Conservation (phyloP, 345 rosid genomes). For the Acer yangbiense region DNA sequence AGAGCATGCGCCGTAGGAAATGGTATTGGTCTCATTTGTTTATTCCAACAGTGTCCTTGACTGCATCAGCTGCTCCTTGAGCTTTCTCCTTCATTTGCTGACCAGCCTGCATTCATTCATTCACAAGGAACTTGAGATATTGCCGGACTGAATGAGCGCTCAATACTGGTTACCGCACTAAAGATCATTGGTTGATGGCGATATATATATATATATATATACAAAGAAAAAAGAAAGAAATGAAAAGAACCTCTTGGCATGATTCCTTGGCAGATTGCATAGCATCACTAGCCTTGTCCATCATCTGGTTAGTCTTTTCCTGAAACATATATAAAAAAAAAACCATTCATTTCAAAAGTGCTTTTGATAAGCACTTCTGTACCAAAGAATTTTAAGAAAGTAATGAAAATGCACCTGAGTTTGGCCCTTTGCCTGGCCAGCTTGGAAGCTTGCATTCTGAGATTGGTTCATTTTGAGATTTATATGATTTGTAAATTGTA, state of each 20-base stretch:
- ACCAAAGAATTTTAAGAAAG: background rate
- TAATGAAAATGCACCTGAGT: constrained; percentile 24
- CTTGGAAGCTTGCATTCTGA: constrained; percentile 29
- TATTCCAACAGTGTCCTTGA: constrained; percentile 28
- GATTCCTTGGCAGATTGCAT: constrained; percentile 36
- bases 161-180: too few species aligned
- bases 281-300: constrained; percentile 20
- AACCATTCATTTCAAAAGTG: background rate
- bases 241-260: constrained; percentile 22
- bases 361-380: background rate
- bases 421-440: constrained; percentile 36
- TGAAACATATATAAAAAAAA: background rate
- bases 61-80: constrained; percentile 36
- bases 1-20: background rate
- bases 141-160: too few species aligned
- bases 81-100: constrained; percentile 39
- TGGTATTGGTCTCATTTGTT: constrained; percentile 28
- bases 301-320: constrained; percentile 34
- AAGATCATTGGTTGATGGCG: too few species aligned
- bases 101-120: constrained; percentile 26
- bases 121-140: too few species aligned
- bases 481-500: background rate
- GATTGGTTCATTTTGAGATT: constrained; percentile 15
- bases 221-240: too few species aligned
- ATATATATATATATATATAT: too few species aligned